phyloP scores from a whole-genome alignment of 75 land plant genomes.

The Sequoiadendron giganteum region DNA sequence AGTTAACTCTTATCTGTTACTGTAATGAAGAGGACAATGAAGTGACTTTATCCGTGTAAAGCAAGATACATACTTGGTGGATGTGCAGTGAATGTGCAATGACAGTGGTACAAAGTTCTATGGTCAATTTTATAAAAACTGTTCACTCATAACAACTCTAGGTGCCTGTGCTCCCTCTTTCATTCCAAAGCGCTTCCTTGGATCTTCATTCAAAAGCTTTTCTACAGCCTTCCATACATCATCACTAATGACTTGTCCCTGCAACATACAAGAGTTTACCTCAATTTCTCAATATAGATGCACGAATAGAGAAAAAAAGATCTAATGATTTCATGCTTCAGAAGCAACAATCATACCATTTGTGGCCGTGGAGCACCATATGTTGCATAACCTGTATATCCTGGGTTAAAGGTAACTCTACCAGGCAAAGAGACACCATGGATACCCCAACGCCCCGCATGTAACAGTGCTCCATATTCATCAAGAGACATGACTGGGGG shows the following conservation, averaged over 20 bases:
- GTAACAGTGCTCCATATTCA: constrained; percentile 87
- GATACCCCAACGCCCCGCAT: constrained; percentile 96
- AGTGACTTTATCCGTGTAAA: not conserved
- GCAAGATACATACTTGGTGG: not conserved
- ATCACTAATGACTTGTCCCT: constrained; percentile 70
- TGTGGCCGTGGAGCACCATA: constrained; percentile 94
- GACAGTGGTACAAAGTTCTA: not conserved
- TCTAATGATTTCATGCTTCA: not conserved
- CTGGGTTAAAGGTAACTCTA: constrained; percentile 88
- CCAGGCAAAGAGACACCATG: constrained; percentile 88
- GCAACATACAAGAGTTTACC: constrained; percentile 12
- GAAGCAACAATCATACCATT: constrained; percentile 43
- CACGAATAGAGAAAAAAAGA: not conserved
- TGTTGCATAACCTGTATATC: constrained; percentile 79
- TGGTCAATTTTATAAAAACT: constrained; percentile 35
- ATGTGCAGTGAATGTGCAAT: not conserved
- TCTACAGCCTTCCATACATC: constrained; percentile 76
- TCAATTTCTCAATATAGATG: not conserved
- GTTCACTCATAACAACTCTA: constrained; percentile 49
- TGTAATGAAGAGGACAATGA: not conserved
- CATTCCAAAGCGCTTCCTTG: constrained; percentile 38
- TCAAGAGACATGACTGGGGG: constrained; percentile 70
- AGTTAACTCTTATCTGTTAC: not conserved
- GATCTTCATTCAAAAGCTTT: constrained; percentile 40
- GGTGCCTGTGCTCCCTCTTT: constrained; percentile 45